These are phyloP conservation scores for Zoysia pacifica DNA, from an alignment of 176 grass and related monocot genomes.

Conservation along the genomic window DNA sequence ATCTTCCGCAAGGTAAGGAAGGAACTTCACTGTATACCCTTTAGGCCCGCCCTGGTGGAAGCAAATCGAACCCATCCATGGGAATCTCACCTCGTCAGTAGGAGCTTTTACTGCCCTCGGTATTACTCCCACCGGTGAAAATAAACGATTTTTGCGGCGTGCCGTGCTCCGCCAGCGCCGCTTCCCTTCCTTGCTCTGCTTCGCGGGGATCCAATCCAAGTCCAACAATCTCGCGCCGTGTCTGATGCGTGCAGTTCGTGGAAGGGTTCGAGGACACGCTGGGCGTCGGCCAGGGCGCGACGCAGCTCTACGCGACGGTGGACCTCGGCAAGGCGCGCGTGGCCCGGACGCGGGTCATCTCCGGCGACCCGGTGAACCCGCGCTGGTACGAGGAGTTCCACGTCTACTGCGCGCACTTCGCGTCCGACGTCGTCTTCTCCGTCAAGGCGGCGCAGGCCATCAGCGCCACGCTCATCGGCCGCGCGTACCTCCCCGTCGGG, in stretches of 20 bases:
- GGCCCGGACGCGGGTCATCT: constrained; percentile 74
- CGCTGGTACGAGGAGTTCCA: constrained; percentile 93
- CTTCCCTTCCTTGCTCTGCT: background rate
- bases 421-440: constrained; percentile 72
- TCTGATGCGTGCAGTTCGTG: constrained; percentile 52
- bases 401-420: constrained; percentile 95
- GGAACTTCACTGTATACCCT: background rate
- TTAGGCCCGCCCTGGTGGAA: too few species aligned
- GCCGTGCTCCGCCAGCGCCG: background rate
- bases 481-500: constrained; percentile 70
- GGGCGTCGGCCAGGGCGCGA: constrained; percentile 69
- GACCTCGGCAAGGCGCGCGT: constrained; percentile 82
- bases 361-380: constrained; percentile 72
- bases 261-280: constrained; percentile 75
- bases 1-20: constrained; percentile 65
- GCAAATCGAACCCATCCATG: constrained; percentile 11
- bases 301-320: constrained; percentile 82
- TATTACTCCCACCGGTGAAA: too few species aligned
- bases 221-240: background rate
- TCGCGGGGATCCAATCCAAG: background rate
- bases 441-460: constrained; percentile 75
- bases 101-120: background rate
- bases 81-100: background rate
- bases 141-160: background rate
- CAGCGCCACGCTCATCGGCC: constrained; percentile 79